Percentiles rank a stretch among this genome's conserved stretches.
Evolutionary conservation across 495 filamentous ascomycete genomes (phyloP).

Genomic region (Penicillium bovifimosum): DNA sequence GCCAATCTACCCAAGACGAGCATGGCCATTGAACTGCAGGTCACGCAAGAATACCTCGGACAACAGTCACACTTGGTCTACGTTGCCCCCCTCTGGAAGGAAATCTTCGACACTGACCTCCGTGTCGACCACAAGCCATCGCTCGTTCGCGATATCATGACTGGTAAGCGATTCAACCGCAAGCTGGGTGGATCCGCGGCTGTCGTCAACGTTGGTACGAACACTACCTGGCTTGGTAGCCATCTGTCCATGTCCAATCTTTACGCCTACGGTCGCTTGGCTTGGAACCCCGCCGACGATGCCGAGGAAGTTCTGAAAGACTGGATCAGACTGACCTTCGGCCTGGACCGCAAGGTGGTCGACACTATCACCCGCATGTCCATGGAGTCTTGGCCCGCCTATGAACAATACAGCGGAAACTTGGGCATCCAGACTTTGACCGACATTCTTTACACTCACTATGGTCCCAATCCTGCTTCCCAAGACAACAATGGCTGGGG

Average conservation of each 20-base stretch:
- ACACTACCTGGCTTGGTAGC: conserved; percentile 62
- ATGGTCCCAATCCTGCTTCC: conserved; percentile 59
- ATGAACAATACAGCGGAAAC: conserved; percentile 67
- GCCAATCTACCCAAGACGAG: conserved; percentile 55
- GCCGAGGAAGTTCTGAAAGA: conserved; percentile 50
- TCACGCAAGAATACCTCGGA: conserved; percentile 66
- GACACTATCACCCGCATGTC: conserved; percentile 58
- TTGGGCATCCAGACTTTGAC: conserved; percentile 65
- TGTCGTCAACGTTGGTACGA: conserved; percentile 64
- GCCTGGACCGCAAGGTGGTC: conserved; percentile 45
- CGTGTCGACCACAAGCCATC: conserved; percentile 51
- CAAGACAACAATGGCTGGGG: conserved; percentile 67
- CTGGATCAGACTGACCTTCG: conserved; percentile 64
- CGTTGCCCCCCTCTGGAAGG: conserved; percentile 61
- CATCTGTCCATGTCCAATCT: conserved; percentile 68
- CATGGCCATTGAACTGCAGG: conserved; percentile 59
- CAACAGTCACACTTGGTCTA: conserved; percentile 68
- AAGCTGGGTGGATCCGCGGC: conserved; percentile 57
- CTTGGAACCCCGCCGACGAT: conserved; percentile 53
- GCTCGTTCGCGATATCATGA: conserved; percentile 51
- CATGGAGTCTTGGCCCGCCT: conserved; percentile 64
- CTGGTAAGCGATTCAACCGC: conserved; percentile 53
- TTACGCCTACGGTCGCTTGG: conserved; percentile 62
- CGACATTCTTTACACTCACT: conserved; percentile 62
- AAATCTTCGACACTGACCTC: conserved; percentile 60